Evolutionary conservation across 2,329 filamentous ascomycete genomes (phyloP).

Genomic region (Trichoderma atroviride): DNA sequence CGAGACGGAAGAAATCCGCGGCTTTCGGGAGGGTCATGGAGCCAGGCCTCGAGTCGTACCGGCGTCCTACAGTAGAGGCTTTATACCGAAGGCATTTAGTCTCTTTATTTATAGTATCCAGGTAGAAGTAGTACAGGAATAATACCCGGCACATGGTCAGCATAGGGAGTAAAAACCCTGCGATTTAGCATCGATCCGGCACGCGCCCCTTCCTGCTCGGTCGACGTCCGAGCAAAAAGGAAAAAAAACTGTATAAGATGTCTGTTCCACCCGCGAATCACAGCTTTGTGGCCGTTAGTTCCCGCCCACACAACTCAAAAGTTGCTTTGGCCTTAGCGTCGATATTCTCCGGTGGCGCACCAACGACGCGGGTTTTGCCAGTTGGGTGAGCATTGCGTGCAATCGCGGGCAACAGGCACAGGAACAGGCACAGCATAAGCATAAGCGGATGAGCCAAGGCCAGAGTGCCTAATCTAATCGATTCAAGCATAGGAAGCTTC

Average conservation of each 20-base stretch:
- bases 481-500: background rate
- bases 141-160: slow-evolving; percentile 10
- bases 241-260: background rate
- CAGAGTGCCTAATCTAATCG: background rate
- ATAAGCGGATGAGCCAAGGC: background rate
- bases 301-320: slow-evolving; percentile 13
- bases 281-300: slow-evolving; percentile 12
- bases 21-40: slow-evolving; percentile 2
- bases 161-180: slow-evolving; percentile 1
- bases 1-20: background rate
- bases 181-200: slow-evolving; percentile 18
- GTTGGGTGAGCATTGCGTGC: background rate
- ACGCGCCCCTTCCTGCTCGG: slow-evolving; percentile 23
- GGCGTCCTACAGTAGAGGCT: background rate
- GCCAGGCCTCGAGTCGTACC: background rate
- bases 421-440: background rate
- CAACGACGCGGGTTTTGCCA: background rate
- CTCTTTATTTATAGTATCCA: background rate
- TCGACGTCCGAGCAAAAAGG: slow-evolving; percentile 26
- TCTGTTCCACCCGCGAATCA: slow-evolving; percentile 22
- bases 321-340: slow-evolving; percentile 22
- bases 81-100: slow-evolving; percentile 1
- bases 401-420: background rate
- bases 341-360: slow-evolving; percentile 20
- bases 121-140: background rate